phyloP scores from a whole-genome alignment of 768 basidiomycete species.

The Podaxis sp. region DNA sequence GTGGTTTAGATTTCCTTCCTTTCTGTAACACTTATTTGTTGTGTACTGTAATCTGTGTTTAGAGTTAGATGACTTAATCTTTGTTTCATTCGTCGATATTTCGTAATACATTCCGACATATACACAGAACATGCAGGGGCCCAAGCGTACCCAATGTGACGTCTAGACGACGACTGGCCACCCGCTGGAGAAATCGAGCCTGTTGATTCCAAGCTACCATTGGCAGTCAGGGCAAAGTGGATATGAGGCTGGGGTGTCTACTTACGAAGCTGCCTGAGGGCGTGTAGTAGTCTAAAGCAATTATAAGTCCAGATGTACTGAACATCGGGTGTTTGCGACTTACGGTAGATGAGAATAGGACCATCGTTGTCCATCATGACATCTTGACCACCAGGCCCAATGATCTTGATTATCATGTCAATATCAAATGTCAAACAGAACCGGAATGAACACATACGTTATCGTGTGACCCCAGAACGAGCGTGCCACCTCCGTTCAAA shows the following conservation, averaged over 20 bases:
- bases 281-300: slow-evolving; percentile 48
- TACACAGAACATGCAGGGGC: neutral
- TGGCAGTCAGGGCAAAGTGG: neutral
- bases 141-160: neutral
- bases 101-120: neutral
- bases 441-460: slow-evolving; percentile 28
- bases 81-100: neutral
- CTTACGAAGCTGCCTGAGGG: slow-evolving; percentile 43
- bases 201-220: slow-evolving; percentile 43
- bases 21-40: neutral
- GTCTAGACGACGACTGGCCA: slow-evolving; percentile 39
- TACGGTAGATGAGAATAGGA: slow-evolving; percentile 51
- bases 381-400: slow-evolving; percentile 59
- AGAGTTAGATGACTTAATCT: too few relatives aligned
- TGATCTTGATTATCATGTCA: slow-evolving; percentile 31
- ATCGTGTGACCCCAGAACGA: slow-evolving; percentile 46
- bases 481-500: slow-evolving; percentile 50
- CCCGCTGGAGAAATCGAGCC: slow-evolving; percentile 46
- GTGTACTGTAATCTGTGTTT: neutral
- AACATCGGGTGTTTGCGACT: slow-evolving; percentile 19
- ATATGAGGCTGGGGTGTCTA: neutral
- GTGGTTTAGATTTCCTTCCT: neutral
- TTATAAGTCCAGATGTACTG: neutral
- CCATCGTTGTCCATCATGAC: slow-evolving; percentile 45
- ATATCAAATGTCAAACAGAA: neutral